Base-by-base conservation (phyloP, 129 eudicot species). In the Escallonia rubra region DNA sequence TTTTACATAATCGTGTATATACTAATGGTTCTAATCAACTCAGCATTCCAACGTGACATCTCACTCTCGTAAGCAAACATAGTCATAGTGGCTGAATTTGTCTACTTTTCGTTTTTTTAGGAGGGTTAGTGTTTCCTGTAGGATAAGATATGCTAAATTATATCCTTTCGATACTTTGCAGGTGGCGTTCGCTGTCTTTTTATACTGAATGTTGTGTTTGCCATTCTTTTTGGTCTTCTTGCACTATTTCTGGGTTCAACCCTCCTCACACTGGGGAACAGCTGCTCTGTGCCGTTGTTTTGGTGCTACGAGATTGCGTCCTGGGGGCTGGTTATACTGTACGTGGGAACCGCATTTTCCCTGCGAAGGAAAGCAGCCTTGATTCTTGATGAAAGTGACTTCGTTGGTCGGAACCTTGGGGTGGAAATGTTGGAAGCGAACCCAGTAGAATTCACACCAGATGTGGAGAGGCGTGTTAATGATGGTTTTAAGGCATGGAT, bases 401-500 rank as follows among this genome's bases (percentile, higher is more conserved):
- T 67, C 59, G 60, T 71, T 12, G 87, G 86, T 5, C 81, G 89
- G 63, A 84, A 92, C 66, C 56, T 74, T 5, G 98, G 98, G 42
- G 55, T 92, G 48, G 96, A 94, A 78, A 94, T 94, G 99, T 71
- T 94, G 73, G 99, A 89, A 79, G 86, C 87, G 16, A 77, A 65
- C 67, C 84, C 93, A 0, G 23, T 65, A 8, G 96, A 89, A 70
- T 75, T 89, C 70, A 71, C 95, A 57, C 99, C 97, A 10, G 96
- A 86, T 12, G 76, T 94, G 39, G 96, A 94, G 76, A 86, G 95
- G 62, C 95, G 96, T 8, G 90, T 89, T 8, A 83, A 69, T 23
- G 97, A 94, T 72, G 96, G 97, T 52, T 87, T 94, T 42, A 94
- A 83, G 72, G 67, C 99, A 49, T 94, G 99, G 99, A 90, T 89